Evolutionary conservation across 345 rosid genomes (phyloP).

Genomic region (Arabidopsis thaliana): TAIR10.1 NC_003070.9:7685001-7685500

Average conservation of each 20-base stretch:
- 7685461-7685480: slow-evolving; percentile 80
- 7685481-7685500: slow-evolving; percentile 74
- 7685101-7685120: slow-evolving; percentile 76
- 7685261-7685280: too few relatives aligned
- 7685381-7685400: slow-evolving; percentile 63
- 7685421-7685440: slow-evolving; percentile 70
- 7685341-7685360: too few relatives aligned
- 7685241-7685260: too few relatives aligned
- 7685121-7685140: slow-evolving; percentile 79
- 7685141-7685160: slow-evolving; percentile 5
- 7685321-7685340: too few relatives aligned
- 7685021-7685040: neutral
- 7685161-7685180: too few relatives aligned
- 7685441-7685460: slow-evolving; percentile 81
- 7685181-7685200: too few relatives aligned
- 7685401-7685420: slow-evolving; percentile 79
- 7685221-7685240: too few relatives aligned
- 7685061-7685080: slow-evolving; percentile 81
- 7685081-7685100: slow-evolving; percentile 74
- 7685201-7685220: too few relatives aligned
- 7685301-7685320: too few relatives aligned
- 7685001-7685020: neutral
- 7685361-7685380: too few relatives aligned
- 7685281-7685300: too few relatives aligned
- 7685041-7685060: neutral